Conservation (phyloP, 2,329 filamentous ascomycete species). For the Metarhizium humberi region DNA sequence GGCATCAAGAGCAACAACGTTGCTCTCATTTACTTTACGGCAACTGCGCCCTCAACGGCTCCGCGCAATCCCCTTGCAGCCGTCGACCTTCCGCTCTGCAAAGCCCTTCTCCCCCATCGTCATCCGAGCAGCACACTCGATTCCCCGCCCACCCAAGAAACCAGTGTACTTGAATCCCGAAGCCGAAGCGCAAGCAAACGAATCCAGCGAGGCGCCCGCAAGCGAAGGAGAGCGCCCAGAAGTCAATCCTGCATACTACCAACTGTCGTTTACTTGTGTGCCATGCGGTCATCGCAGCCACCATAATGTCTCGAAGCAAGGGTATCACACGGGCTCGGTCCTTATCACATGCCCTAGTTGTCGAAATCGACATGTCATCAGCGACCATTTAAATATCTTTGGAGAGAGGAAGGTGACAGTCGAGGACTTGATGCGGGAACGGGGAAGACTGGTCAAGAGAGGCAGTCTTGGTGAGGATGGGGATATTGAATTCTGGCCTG, state of each 20-base stretch:
- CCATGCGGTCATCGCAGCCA: constrained; percentile 73
- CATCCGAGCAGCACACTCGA: constrained; percentile 23
- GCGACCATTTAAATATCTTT: constrained; percentile 77
- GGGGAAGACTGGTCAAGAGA: constrained; percentile 64
- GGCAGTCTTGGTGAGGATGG: constrained; percentile 65
- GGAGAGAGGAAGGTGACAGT: constrained; percentile 60
- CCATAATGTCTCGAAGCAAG: constrained; percentile 85
- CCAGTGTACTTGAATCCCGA: constrained; percentile 5
- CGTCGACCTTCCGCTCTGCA: constrained; percentile 1
- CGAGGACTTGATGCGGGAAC: constrained; percentile 68
- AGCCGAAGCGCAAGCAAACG: constrained; percentile 6
- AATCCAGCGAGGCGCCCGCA: constrained; percentile 10
- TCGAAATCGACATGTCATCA: constrained; percentile 81
- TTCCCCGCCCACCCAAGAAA: constrained; percentile 20
- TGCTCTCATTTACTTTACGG: constrained; percentile 10
- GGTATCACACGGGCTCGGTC: constrained; percentile 84
- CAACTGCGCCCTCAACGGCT: constrained; percentile 10
- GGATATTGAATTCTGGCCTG: constrained; percentile 89
- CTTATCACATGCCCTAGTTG: constrained; percentile 83
- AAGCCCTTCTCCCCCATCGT: constrained; percentile 7
- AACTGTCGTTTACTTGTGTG: constrained; percentile 86
- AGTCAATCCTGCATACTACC: constrained; percentile 58
- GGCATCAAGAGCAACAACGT: constrained; percentile 17
- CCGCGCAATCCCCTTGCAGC: constrained; percentile 10
- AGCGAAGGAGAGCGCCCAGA: constrained; percentile 20